Conservation (phyloP, 2,329 filamentous ascomycete species). For the Pseudohalonectria lignicola region DNA sequence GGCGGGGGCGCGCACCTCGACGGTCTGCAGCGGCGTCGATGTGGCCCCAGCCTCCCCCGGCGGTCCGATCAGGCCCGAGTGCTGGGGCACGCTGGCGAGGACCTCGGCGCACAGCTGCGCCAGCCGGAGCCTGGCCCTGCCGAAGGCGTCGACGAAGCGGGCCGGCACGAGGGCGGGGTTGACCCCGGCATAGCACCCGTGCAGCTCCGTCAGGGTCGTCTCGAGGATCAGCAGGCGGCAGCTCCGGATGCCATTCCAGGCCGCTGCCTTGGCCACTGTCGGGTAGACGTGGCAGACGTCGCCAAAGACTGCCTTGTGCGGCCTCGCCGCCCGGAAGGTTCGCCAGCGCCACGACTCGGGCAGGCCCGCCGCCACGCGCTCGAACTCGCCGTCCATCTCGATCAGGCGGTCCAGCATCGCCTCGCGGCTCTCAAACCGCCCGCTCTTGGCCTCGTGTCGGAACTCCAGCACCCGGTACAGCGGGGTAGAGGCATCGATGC, state of each 20-base stretch:
- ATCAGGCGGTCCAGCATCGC: conserved; percentile 25
- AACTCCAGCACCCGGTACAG: conserved; percentile 33
- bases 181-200: conserved; percentile 17
- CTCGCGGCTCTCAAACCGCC: conserved; percentile 24
- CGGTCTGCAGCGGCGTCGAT: too few species aligned
- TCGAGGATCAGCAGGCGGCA: conserved; percentile 36
- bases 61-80: conserved; percentile 33
- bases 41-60: too few species aligned
- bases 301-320: conserved; percentile 29
- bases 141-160: conserved; percentile 19
- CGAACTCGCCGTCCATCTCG: conserved; percentile 30
- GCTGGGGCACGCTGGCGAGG: conserved; percentile 35
- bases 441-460: conserved; percentile 32
- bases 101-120: conserved; percentile 28
- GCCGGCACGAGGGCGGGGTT: conserved; percentile 11
- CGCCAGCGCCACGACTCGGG: conserved; percentile 30
- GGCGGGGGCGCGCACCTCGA: conserved; percentile 18
- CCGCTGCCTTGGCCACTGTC: conserved; percentile 29
- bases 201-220: conserved; percentile 31
- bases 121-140: conserved; percentile 25
- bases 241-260: conserved; percentile 36
- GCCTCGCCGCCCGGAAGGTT: conserved; percentile 23
- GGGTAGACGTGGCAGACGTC: conserved; percentile 33
- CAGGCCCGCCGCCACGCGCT: conserved; percentile 23
- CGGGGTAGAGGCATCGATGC: conserved; percentile 30